Evolutionary conservation across 805 yeast genomes (phyloP).

Genomic region (Saccharomycopsis babjevae): DNA sequence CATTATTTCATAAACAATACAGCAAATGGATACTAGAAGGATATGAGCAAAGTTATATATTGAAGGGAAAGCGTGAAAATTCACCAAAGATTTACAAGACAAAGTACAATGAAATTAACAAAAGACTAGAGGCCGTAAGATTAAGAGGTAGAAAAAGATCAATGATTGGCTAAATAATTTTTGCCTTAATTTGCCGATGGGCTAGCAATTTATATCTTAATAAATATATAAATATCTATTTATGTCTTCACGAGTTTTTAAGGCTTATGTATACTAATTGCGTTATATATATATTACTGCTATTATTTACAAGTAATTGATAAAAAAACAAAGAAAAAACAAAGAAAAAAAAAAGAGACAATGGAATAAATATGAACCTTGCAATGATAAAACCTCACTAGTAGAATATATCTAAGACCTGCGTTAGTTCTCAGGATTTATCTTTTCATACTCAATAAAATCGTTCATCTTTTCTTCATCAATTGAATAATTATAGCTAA

Average conservation of each 20-base stretch:
- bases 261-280: too few relatives aligned
- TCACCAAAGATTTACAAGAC: constrained; percentile 29
- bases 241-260: too few relatives aligned
- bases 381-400: too few relatives aligned
- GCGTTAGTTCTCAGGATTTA: constrained; percentile 10
- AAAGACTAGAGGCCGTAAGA: constrained; percentile 73
- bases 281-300: too few relatives aligned
- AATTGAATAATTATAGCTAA: constrained; percentile 31
- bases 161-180: constrained; percentile 58
- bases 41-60: constrained; percentile 29
- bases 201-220: too few relatives aligned
- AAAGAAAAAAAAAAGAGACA: too few relatives aligned
- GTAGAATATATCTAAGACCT: too few relatives aligned
- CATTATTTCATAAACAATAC: constrained; percentile 54
- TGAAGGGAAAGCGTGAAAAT: constrained; percentile 24
- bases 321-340: too few relatives aligned
- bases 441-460: constrained; percentile 4
- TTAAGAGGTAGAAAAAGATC: constrained; percentile 91
- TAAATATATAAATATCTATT: too few relatives aligned
- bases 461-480: constrained; percentile 17
- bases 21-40: constrained; percentile 67
- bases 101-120: constrained; percentile 41
- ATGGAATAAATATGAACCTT: too few relatives aligned
- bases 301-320: too few relatives aligned
- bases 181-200: not conserved